These are phyloP conservation scores for Elsinoe fawcettii DNA, from an alignment of 2,329 filamentous ascomycete genomes.

Conservation along the genomic window DNA sequence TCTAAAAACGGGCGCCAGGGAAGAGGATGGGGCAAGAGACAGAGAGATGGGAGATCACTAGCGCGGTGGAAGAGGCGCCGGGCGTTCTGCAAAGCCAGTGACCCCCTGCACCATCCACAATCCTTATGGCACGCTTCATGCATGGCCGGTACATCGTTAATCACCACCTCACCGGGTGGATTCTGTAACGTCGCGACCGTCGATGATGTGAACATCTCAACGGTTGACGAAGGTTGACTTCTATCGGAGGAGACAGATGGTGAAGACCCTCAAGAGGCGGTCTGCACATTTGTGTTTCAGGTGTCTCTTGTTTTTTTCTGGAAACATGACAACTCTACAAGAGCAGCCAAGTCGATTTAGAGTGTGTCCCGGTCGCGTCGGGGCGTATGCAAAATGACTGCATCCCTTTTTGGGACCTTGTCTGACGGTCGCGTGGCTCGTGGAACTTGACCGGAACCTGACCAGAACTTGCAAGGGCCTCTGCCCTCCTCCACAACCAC, in stretches of 20 bases:
- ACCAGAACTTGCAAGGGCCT: constrained; percentile 5
- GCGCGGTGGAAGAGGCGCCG: constrained; percentile 3
- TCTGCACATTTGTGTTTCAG: neutral
- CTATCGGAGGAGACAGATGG: neutral
- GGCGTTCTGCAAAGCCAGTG: constrained; percentile 4
- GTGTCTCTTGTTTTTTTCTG: neutral
- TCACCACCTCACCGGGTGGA: neutral
- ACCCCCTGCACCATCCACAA: constrained; percentile 4
- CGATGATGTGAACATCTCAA: constrained; percentile 7
- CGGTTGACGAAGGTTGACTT: neutral
- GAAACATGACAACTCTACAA: constrained; percentile 1
- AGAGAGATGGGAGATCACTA: constrained; percentile 2
- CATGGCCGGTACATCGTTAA: constrained; percentile 11
- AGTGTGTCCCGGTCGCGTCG: neutral
- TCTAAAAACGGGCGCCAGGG: constrained; percentile 4
- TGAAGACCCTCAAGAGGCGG: neutral
- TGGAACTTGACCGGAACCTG: constrained; percentile 8
- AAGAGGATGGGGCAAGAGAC: neutral
- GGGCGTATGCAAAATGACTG: constrained; percentile 13
- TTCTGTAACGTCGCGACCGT: neutral
- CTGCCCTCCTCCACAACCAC: neutral
- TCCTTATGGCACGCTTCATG: neutral
- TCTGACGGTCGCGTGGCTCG: constrained; percentile 11
- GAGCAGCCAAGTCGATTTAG: neutral
- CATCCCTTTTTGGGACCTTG: constrained; percentile 2